Conservation (phyloP, 2,329 filamentous ascomycete genomes). For the Geosmithia putterillii region DNA sequence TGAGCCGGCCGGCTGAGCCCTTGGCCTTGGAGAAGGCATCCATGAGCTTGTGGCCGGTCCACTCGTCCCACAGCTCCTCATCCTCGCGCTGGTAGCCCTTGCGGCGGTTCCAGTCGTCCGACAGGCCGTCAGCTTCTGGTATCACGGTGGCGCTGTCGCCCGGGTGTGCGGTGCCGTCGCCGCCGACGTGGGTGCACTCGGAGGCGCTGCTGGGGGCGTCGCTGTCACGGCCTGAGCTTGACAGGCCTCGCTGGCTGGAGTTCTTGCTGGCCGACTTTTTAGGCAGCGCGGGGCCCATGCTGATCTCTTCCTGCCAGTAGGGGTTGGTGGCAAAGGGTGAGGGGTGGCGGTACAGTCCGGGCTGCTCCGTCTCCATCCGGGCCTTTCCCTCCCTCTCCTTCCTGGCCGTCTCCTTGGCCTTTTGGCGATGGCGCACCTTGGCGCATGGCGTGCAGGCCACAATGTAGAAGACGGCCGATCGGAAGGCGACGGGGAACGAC, state of each 20-base stretch:
- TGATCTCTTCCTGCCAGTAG: constrained; percentile 81
- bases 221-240: constrained; percentile 44
- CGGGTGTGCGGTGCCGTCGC: constrained; percentile 1
- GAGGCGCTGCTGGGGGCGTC: constrained; percentile 24
- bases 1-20: constrained; percentile 38
- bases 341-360: constrained; percentile 65
- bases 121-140: constrained; percentile 25
- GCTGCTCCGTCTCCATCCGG: constrained; percentile 54
- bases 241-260: constrained; percentile 46
- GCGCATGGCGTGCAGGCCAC: constrained; percentile 69
- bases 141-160: constrained; percentile 27
- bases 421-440: constrained; percentile 55
- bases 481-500: constrained; percentile 46
- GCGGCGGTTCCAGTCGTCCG: constrained; percentile 56
- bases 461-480: constrained; percentile 69
- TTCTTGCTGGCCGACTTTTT: constrained; percentile 48
- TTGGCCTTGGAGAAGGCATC: constrained; percentile 47
- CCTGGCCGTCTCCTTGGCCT: constrained; percentile 58
- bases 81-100: constrained; percentile 75
- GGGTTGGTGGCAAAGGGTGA: constrained; percentile 77
- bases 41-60: constrained; percentile 43
- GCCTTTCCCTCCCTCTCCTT: constrained; percentile 54
- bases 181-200: constrained; percentile 18
- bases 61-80: constrained; percentile 71
- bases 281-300: constrained; percentile 62